phyloP scores from a whole-genome alignment of 2,329 filamentous ascomycete genomes.

The Pseudogymnoascus sp. region DNA sequence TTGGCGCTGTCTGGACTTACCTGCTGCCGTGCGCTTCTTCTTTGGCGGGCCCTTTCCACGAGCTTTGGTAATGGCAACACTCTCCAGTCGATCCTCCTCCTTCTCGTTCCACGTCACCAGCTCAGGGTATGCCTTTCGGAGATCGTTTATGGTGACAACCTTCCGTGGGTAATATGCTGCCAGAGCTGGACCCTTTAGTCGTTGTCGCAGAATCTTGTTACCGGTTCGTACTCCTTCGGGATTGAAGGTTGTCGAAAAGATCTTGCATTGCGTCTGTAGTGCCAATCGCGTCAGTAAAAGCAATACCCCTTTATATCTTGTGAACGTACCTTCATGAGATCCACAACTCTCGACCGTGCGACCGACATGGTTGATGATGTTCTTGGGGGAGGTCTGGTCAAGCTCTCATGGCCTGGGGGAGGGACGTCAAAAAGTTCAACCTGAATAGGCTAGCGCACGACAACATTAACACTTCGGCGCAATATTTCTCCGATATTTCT shows the following conservation, averaged over 20 bases:
- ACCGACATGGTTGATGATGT: slow-evolving; percentile 47
- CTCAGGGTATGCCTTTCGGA: slow-evolving; percentile 56
- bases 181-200: slow-evolving; percentile 73
- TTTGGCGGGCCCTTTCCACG: slow-evolving; percentile 84
- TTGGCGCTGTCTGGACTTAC: slow-evolving; percentile 22
- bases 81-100: slow-evolving; percentile 72
- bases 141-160: slow-evolving; percentile 53
- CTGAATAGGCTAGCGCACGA: slow-evolving; percentile 1
- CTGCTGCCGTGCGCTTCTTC: slow-evolving; percentile 65
- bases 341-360: slow-evolving; percentile 53
- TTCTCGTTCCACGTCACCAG: slow-evolving; percentile 64
- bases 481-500: background rate
- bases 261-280: slow-evolving; percentile 72
- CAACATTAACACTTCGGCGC: background rate
- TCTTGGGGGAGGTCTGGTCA: slow-evolving; percentile 6
- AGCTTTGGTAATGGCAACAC: slow-evolving; percentile 60
- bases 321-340: slow-evolving; percentile 66
- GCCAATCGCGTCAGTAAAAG: slow-evolving; percentile 11
- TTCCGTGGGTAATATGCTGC: slow-evolving; percentile 83
- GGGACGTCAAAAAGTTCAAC: slow-evolving; percentile 7
- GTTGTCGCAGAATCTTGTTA: slow-evolving; percentile 86
- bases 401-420: background rate
- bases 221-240: slow-evolving; percentile 73
- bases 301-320: background rate
- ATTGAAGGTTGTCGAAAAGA: slow-evolving; percentile 90